Conservation (phyloP, 257 asterid genomes). For the Solanum commersonii region DNA sequence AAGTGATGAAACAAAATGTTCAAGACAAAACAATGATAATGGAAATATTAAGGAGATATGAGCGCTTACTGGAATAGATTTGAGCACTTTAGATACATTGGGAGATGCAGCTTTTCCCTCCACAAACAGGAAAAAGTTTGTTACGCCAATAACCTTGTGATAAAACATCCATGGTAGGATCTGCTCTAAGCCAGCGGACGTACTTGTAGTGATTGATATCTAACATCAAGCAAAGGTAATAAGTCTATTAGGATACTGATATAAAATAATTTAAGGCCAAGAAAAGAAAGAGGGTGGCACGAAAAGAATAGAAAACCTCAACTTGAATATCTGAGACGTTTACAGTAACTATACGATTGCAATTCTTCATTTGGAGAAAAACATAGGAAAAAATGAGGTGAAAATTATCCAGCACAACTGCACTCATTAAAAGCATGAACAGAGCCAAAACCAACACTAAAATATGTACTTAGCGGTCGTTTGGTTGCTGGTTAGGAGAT, state of each 20-base stretch:
- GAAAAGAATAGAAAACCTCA: neutral
- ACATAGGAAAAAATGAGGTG: neutral
- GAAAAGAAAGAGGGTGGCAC: neutral
- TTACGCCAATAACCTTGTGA: conserved; percentile 75
- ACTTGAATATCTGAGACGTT: neutral
- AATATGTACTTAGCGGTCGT: neutral
- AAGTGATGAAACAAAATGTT: neutral
- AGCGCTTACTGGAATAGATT: conserved; percentile 64
- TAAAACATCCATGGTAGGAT: conserved; percentile 78
- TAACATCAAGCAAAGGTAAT: conserved; percentile 1
- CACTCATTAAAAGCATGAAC: neutral
- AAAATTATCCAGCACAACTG: neutral
- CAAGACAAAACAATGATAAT: neutral
- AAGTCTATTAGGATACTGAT: neutral
- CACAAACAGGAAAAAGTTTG: conserved; percentile 65
- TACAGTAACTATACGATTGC: neutral
- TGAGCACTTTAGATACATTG: conserved; percentile 60
- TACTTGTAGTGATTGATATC: conserved; percentile 71
- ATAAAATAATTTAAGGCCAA: neutral
- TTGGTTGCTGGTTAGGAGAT: neutral
- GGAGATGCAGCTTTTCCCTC: conserved; percentile 85
- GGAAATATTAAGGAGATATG: neutral
- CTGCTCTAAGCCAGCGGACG: conserved; percentile 83
- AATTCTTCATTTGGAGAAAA: neutral
- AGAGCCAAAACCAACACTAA: neutral